phyloP scores from a whole-genome alignment of 768 basidiomycete species.

The Tricholoma bakamatsutake region DNA sequence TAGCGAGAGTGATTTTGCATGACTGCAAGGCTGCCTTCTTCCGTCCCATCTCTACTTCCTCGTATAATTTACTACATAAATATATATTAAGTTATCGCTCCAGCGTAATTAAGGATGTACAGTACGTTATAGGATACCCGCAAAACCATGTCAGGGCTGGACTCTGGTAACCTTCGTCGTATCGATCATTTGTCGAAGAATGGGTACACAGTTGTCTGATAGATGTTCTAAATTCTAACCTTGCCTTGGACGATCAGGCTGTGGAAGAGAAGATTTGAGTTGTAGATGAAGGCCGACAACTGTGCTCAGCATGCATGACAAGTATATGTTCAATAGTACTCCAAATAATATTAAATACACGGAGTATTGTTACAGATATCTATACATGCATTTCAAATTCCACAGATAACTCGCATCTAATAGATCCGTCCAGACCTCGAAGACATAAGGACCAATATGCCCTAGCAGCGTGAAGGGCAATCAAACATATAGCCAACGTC shows the following conservation, averaged over 20 bases:
- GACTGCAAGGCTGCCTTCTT: neutral
- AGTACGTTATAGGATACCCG: neutral
- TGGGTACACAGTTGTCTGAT: slow-evolving; percentile 7
- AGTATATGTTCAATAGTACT: no score
- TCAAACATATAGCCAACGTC: slow-evolving; percentile 60
- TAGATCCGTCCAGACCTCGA: neutral
- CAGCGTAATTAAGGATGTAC: neutral
- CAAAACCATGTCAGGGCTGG: neutral
- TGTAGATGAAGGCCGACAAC: slow-evolving; percentile 19
- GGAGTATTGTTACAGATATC: neutral
- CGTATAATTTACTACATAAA: slow-evolving; percentile 3
- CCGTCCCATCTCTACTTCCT: neutral
- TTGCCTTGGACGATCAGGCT: slow-evolving; percentile 12
- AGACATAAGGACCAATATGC: neutral
- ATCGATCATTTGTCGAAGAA: slow-evolving; percentile 7
- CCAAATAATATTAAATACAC: neutral
- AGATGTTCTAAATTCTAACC: slow-evolving; percentile 12
- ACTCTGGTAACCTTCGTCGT: neutral
- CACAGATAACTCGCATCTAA: neutral
- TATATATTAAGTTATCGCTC: neutral
- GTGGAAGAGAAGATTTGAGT: slow-evolving; percentile 12
- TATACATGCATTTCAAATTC: neutral
- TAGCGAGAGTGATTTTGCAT: slow-evolving; percentile 24
- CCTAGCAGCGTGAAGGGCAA: neutral
- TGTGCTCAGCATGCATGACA: neutral